Conservation (phyloP, 2,329 filamentous ascomycete species). For the Metarhizium rileyi region DNA sequence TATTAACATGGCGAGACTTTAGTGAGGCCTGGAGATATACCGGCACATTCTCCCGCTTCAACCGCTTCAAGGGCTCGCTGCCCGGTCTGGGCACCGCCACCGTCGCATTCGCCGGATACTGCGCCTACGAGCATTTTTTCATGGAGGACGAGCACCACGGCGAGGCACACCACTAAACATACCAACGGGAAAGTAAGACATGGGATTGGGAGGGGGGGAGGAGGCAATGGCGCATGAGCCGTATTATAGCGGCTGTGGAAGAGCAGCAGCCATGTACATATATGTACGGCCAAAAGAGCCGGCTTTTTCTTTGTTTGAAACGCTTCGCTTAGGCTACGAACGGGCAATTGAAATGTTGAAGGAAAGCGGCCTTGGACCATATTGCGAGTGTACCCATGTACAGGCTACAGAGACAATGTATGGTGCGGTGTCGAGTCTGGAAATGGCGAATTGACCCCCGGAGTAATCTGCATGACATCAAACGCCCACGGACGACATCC, state of each 20-base stretch:
- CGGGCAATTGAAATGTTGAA: neutral
- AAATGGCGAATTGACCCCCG: too few species aligned
- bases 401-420: too few species aligned
- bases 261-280: slow-evolving; percentile 1
- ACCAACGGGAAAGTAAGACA: neutral
- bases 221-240: neutral
- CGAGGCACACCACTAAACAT: slow-evolving; percentile 29
- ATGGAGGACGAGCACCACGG: slow-evolving; percentile 60
- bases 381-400: too few species aligned
- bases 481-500: too few species aligned
- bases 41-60: slow-evolving; percentile 77
- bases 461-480: too few species aligned
- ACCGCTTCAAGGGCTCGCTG: slow-evolving; percentile 79
- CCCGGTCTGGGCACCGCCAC: slow-evolving; percentile 88
- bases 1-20: slow-evolving; percentile 10
- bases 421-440: too few species aligned
- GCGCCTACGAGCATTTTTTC: slow-evolving; percentile 82
- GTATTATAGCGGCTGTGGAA: neutral
- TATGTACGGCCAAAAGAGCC: neutral
- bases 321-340: neutral
- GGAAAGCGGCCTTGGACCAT: neutral
- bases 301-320: slow-evolving; percentile 1
- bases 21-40: slow-evolving; percentile 95
- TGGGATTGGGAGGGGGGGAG: neutral
- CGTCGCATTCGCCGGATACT: slow-evolving; percentile 84